phyloP scores from a whole-genome alignment of 73 alveolate genomes.

The Symbiodinium pilosum region DNA sequence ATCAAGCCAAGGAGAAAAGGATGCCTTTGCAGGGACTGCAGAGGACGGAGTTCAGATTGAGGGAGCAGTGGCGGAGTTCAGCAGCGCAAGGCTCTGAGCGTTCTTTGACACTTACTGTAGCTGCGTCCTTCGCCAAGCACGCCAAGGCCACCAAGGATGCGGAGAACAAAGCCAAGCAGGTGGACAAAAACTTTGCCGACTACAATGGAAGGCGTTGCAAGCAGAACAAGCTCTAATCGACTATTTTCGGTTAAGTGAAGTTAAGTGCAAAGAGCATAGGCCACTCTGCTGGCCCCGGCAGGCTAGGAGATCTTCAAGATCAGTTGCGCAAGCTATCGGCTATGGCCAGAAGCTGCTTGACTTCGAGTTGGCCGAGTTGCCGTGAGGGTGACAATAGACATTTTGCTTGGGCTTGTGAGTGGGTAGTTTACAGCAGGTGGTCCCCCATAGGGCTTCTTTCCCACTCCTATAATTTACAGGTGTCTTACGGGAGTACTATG shows the following conservation, averaged over 20 bases:
- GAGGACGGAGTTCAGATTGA: not conserved
- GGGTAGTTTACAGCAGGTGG: too few species aligned
- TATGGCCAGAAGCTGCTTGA: slow-evolving; percentile 18
- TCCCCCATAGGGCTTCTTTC: too few species aligned
- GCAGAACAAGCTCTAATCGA: not conserved
- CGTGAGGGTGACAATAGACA: too few species aligned
- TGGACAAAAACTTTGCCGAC: slow-evolving; percentile 50
- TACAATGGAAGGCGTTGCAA: slow-evolving; percentile 73
- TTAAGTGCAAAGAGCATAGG: not conserved
- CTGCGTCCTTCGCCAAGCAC: not conserved
- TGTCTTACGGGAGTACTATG: too few species aligned
- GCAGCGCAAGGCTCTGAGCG: slow-evolving; percentile 18
- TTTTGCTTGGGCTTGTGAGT: too few species aligned
- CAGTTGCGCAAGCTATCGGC: slow-evolving; percentile 32
- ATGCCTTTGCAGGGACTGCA: slow-evolving; percentile 33
- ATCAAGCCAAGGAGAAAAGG: slow-evolving; percentile 19
- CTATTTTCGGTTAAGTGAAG: not conserved
- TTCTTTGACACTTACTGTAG: not conserved
- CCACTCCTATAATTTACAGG: too few species aligned
- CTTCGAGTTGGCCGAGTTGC: too few species aligned
- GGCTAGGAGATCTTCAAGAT: slow-evolving; percentile 33
- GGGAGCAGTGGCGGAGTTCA: slow-evolving; percentile 55
- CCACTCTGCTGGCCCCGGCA: not conserved
- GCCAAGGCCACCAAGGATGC: slow-evolving; percentile 48
- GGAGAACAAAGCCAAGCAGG: slow-evolving; percentile 29